Conservation (phyloP, 1,139 yeast species). For the Candida smagusa region DNA sequence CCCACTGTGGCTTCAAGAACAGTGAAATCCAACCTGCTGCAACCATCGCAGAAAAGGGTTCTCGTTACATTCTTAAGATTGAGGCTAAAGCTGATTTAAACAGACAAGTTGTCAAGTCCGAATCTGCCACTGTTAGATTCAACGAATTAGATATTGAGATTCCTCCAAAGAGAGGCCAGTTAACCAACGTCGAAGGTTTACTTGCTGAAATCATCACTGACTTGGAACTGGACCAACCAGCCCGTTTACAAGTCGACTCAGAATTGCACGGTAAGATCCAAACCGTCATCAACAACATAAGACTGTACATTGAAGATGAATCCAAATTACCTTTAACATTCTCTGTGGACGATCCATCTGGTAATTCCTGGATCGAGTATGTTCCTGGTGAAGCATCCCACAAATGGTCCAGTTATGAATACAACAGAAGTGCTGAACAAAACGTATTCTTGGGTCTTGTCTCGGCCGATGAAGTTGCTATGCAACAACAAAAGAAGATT, state of each 20-base stretch:
- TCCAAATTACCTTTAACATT: slow-evolving; percentile 76
- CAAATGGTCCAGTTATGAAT: slow-evolving; percentile 86
- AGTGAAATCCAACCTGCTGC: slow-evolving; percentile 95
- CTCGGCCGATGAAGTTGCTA: slow-evolving; percentile 72
- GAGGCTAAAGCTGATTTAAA: slow-evolving; percentile 74
- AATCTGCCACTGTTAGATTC: slow-evolving; percentile 78
- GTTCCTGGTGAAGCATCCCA: slow-evolving; percentile 85
- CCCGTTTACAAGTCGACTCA: slow-evolving; percentile 69
- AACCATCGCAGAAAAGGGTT: slow-evolving; percentile 81
- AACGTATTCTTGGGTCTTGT: slow-evolving; percentile 83
- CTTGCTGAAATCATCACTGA: slow-evolving; percentile 83
- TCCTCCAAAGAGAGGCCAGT: slow-evolving; percentile 92
- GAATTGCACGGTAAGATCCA: slow-evolving; percentile 74
- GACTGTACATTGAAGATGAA: slow-evolving; percentile 57
- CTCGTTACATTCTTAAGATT: slow-evolving; percentile 66
- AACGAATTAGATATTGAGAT: slow-evolving; percentile 87
- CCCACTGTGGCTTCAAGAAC: slow-evolving; percentile 89
- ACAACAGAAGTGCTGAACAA: slow-evolving; percentile 84
- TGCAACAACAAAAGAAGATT: slow-evolving; percentile 38
- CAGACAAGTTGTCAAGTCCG: slow-evolving; percentile 91
- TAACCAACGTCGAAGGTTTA: slow-evolving; percentile 89
- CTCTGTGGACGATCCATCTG: slow-evolving; percentile 88
- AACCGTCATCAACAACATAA: slow-evolving; percentile 60
- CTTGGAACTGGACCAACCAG: slow-evolving; percentile 74
- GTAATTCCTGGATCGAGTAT: slow-evolving; percentile 95